phyloP scores from a whole-genome alignment of 352 stramenopile genomes.

The Phytophthora capsici region DNA sequence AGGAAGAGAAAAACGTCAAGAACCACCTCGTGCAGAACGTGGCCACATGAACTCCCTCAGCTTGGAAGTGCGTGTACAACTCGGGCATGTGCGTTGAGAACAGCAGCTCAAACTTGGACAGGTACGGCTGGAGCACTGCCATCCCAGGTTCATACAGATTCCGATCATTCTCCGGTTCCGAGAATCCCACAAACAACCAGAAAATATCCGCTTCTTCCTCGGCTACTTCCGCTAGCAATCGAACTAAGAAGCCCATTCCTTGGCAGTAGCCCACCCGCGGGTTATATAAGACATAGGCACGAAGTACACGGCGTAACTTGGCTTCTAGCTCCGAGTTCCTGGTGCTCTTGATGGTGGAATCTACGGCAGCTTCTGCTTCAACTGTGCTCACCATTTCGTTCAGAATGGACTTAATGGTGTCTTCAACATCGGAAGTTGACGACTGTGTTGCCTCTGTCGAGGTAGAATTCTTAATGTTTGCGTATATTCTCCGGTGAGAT shows the following conservation, averaged over 20 bases:
- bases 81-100: conserved; percentile 75
- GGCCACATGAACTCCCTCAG: conserved; percentile 67
- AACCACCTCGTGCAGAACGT: conserved; percentile 85
- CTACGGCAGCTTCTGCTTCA: conserved; percentile 1
- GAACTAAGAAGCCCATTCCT: conserved; percentile 89
- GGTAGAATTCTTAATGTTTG: conserved; percentile 1
- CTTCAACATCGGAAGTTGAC: conserved; percentile 15
- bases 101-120: conserved; percentile 70
- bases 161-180: conserved; percentile 70
- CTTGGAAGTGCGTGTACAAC: conserved; percentile 61
- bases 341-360: background rate
- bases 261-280: conserved; percentile 86
- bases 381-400: conserved; percentile 30
- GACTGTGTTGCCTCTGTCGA: background rate
- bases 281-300: conserved; percentile 85
- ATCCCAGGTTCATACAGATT: conserved; percentile 86
- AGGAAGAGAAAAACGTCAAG: conserved; percentile 85
- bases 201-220: conserved; percentile 80
- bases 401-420: conserved; percentile 23
- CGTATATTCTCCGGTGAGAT: conserved; percentile 66
- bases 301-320: conserved; percentile 80
- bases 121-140: conserved; percentile 65
- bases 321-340: conserved; percentile 46
- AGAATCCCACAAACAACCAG: conserved; percentile 84
- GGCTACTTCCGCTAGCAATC: conserved; percentile 70